Evolutionary conservation across 2,329 filamentous ascomycete genomes (phyloP).

Genomic region (Trichophyton verrucosum): DNA sequence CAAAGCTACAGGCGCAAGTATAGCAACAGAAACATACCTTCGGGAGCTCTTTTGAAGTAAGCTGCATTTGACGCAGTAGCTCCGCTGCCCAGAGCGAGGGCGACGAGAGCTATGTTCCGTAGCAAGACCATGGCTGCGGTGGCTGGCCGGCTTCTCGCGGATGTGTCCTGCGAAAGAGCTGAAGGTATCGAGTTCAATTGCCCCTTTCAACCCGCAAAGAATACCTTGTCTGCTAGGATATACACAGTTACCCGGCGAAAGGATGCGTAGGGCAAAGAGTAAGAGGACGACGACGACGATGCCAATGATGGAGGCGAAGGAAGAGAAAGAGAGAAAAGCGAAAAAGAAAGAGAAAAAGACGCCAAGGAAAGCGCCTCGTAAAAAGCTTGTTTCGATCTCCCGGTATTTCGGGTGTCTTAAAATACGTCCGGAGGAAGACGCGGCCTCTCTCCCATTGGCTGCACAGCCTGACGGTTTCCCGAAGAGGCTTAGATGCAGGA

Average conservation of each 20-base stretch:
- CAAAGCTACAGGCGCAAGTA: neutral
- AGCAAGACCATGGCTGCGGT: neutral
- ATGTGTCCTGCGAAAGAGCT: neutral
- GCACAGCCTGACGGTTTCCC: neutral
- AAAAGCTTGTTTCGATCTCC: neutral
- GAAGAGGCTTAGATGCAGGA: neutral
- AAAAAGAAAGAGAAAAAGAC: neutral
- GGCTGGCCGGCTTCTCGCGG: neutral
- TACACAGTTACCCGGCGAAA: neutral
- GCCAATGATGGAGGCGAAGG: neutral
- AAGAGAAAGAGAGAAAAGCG: neutral
- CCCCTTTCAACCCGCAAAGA: neutral
- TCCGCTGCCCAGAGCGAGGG: neutral
- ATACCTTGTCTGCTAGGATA: neutral
- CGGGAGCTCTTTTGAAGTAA: neutral
- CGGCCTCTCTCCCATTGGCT: neutral
- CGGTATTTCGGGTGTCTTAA: neutral
- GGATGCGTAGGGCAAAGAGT: neutral
- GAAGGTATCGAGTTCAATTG: neutral
- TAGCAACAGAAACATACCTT: neutral
- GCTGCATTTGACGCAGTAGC: neutral
- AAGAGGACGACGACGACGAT: neutral
- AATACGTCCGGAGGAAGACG: neutral
- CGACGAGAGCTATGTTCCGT: neutral
- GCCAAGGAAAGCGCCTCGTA: neutral